These are phyloP conservation scores for Tremellales sp. DNA, from an alignment of 1,284 basidiomycete genomes.

Conservation along the genomic window DNA sequence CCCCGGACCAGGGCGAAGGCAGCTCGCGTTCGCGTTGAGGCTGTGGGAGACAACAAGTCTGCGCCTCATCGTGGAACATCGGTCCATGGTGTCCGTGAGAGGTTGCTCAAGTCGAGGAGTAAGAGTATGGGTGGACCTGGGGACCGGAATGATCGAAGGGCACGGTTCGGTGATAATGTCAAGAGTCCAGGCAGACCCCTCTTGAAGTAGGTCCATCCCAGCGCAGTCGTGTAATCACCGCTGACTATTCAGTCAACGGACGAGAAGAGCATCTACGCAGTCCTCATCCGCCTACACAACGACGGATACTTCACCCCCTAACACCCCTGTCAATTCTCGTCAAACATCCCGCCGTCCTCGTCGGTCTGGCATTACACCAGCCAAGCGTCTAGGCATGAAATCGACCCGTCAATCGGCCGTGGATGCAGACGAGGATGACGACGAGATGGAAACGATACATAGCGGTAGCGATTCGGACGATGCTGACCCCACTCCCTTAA, in stretches of 20 bases:
- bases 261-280: slow-evolving; percentile 25
- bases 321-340: slow-evolving; percentile 3
- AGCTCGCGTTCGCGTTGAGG: slow-evolving; percentile 6
- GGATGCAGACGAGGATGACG: slow-evolving; percentile 13
- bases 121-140: slow-evolving; percentile 15
- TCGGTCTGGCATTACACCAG: not conserved
- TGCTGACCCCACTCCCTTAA: slow-evolving; percentile 60
- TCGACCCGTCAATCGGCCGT: no score
- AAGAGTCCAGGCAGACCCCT: slow-evolving; percentile 28
- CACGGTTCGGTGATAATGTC: slow-evolving; percentile 34
- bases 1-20: slow-evolving; percentile 15
- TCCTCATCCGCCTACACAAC: slow-evolving; percentile 35
- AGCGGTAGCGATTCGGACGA: slow-evolving; percentile 54
- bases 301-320: slow-evolving; percentile 22
- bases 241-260: slow-evolving; percentile 5
- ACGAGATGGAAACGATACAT: slow-evolving; percentile 56
- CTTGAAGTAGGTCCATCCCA: slow-evolving; percentile 18
- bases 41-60: no score
- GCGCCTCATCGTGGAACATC: slow-evolving; percentile 13
- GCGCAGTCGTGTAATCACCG: not conserved
- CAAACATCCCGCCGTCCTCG: slow-evolving; percentile 12
- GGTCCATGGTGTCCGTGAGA: slow-evolving; percentile 9
- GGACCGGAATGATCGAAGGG: slow-evolving; percentile 19
- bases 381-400: not conserved
- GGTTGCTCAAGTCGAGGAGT: slow-evolving; percentile 12